Conservation (phyloP, 2,329 filamentous ascomycete species). For the Acarospora socialis region DNA sequence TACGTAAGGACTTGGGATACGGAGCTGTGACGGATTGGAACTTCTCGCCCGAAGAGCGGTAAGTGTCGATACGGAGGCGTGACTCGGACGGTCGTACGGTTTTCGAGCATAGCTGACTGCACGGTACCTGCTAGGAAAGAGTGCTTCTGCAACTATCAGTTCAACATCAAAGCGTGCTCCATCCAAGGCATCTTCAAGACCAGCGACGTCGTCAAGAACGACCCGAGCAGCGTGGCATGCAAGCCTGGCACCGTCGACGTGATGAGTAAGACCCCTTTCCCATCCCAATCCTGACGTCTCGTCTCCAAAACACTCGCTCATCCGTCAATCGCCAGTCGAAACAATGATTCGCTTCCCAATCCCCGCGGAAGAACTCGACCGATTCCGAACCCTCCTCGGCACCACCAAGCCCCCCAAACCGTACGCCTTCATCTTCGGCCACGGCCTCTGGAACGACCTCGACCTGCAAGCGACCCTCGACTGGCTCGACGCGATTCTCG, state of each 20-base stretch:
- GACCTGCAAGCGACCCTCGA: conserved; percentile 27
- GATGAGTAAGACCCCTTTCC: conserved; percentile 19
- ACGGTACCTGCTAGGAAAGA: conserved; percentile 19
- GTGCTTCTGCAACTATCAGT: conserved; percentile 37
- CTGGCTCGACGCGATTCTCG: conserved; percentile 28
- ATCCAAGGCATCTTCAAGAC: conserved; percentile 36
- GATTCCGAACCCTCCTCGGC: conserved; percentile 25
- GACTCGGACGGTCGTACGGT: too few relatives aligned
- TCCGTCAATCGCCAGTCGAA: conserved; percentile 26
- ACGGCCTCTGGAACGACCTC: conserved; percentile 36
- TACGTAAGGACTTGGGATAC: conserved; percentile 34
- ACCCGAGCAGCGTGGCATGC: conserved; percentile 30
- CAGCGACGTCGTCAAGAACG: conserved; percentile 29
- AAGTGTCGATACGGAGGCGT: conserved; percentile 7
- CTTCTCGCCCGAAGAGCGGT: conserved; percentile 31
- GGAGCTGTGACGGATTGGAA: conserved; percentile 38
- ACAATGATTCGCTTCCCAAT: conserved; percentile 32
- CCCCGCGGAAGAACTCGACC: conserved; percentile 25
- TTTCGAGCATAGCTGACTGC: neutral
- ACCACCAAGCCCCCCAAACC: conserved; percentile 19
- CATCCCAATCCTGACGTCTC: conserved; percentile 16
- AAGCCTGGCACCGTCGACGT: conserved; percentile 24
- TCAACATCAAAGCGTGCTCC: conserved; percentile 35
- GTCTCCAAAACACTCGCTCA: conserved; percentile 19
- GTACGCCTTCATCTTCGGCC: conserved; percentile 32